These are phyloP conservation scores for Alloteropsis semialata DNA, from an alignment of 176 grass and related monocot genomes.

Conservation along the genomic window DNA sequence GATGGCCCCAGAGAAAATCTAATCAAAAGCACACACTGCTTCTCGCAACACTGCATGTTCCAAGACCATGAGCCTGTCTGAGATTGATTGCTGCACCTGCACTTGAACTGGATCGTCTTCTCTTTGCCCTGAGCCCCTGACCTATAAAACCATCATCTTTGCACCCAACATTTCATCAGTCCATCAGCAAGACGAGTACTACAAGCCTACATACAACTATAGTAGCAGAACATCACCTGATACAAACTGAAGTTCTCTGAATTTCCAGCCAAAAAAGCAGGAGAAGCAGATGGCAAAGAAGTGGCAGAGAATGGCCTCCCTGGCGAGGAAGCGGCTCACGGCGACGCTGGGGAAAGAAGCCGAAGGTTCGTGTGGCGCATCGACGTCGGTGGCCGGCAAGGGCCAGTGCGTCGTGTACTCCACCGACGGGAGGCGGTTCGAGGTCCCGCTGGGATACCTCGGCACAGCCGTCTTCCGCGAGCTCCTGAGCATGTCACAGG, in stretches of 20 bases:
- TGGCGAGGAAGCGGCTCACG: constrained; percentile 1
- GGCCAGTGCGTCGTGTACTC: constrained; percentile 50
- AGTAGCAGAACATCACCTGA: background rate
- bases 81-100: too few relatives aligned
- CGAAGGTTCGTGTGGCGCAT: background rate
- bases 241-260: background rate
- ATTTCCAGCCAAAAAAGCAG: background rate
- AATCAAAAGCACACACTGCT: background rate
- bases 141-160: too few relatives aligned
- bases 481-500: background rate
- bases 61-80: background rate
- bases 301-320: background rate
- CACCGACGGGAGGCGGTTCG: constrained; percentile 32
- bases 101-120: too few relatives aligned
- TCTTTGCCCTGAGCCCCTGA: too few relatives aligned
- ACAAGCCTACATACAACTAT: too few relatives aligned
- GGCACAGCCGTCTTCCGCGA: constrained; percentile 21
- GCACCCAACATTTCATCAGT: background rate
- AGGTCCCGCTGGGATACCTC: constrained; percentile 47
- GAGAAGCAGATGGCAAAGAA: background rate
- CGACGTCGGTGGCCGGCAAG: constrained; percentile 6
- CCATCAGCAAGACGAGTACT: background rate
- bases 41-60: constrained; percentile 6
- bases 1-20: background rate
- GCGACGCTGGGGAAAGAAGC: background rate